phyloP scores from a whole-genome alignment of 192 early-diverging fungal species.

The Lobulomyces angularis region DNA sequence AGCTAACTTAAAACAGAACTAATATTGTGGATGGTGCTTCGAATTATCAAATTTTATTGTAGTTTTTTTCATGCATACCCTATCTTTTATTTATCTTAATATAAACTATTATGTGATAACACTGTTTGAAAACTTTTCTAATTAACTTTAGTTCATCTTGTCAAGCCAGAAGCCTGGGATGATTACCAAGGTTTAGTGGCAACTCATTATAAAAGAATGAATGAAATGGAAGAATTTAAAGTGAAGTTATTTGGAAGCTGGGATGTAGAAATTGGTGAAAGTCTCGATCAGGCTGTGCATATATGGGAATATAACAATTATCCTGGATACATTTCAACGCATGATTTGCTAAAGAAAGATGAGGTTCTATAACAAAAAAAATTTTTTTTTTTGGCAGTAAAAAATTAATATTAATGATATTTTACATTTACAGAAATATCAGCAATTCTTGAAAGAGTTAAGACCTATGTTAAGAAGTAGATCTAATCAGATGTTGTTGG shows the following conservation, averaged over 20 bases:
- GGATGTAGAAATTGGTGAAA: constrained; percentile 72
- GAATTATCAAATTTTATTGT: too few relatives aligned
- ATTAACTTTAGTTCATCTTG: constrained; percentile 47
- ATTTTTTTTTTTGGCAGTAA: background rate
- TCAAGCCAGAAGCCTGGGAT: constrained; percentile 73
- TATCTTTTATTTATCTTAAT: background rate
- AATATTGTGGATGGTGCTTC: too few relatives aligned
- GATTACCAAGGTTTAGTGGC: constrained; percentile 71
- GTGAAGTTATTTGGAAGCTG: constrained; percentile 82
- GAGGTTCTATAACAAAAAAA: constrained; percentile 21
- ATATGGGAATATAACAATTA: constrained; percentile 94
- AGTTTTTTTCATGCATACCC: background rate
- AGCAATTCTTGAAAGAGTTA: constrained; percentile 52
- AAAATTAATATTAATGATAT: background rate
- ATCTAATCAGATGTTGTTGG: constrained; percentile 74
- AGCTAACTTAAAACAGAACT: too few relatives aligned
- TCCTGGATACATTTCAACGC: constrained; percentile 58
- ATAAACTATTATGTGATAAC: background rate
- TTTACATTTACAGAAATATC: constrained; percentile 30
- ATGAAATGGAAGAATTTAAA: constrained; percentile 57
- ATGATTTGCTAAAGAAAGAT: constrained; percentile 45
- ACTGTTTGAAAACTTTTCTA: constrained; percentile 5
- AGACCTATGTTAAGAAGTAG: constrained; percentile 58
- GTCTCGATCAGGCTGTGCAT: constrained; percentile 81
- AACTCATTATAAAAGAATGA: constrained; percentile 65